Conservation (phyloP, 2,329 filamentous ascomycete species). For the Salinomyces thailandicus region DNA sequence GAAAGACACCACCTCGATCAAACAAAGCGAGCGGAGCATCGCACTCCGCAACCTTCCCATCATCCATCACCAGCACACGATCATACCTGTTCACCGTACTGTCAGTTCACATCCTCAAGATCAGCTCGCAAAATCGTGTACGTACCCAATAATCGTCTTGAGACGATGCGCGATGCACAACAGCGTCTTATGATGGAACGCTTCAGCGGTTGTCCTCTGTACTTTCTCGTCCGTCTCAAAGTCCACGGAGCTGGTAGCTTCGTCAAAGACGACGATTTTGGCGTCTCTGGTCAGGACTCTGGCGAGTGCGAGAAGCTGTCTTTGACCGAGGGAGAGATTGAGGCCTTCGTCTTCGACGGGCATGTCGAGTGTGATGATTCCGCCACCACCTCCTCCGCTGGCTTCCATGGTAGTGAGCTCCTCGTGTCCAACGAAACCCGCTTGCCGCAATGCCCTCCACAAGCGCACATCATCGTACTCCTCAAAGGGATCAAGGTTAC, state of each 20-base stretch:
- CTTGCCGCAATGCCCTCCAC: no score
- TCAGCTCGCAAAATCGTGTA: no score
- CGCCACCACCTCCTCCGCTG: no score
- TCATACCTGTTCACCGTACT: no score
- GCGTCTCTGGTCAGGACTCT: constrained; percentile 76
- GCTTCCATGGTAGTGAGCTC: no score
- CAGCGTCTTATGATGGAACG: constrained; percentile 70
- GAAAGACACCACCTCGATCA: no score
- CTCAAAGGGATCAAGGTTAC: constrained; percentile 71
- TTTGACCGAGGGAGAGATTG: constrained; percentile 83
- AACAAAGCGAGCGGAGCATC: no score
- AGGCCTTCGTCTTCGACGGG: constrained; percentile 79
- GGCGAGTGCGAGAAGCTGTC: constrained; percentile 83
- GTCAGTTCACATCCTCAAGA: no score
- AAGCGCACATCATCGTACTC: no score
- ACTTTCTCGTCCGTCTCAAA: constrained; percentile 89
- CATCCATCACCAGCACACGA: no score
- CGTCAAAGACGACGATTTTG: constrained; percentile 68
- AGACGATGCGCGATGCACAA: constrained; percentile 82
- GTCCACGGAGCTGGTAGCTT: constrained; percentile 62
- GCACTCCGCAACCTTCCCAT: no score
- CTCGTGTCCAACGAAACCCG: no score
- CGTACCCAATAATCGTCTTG: constrained; percentile 52
- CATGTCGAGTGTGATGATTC: constrained; percentile 40
- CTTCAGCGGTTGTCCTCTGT: constrained; percentile 68